These are phyloP conservation scores for Saccharomycopsis sp. DNA, from an alignment of 805 yeast species.

Conservation along the genomic window DNA sequence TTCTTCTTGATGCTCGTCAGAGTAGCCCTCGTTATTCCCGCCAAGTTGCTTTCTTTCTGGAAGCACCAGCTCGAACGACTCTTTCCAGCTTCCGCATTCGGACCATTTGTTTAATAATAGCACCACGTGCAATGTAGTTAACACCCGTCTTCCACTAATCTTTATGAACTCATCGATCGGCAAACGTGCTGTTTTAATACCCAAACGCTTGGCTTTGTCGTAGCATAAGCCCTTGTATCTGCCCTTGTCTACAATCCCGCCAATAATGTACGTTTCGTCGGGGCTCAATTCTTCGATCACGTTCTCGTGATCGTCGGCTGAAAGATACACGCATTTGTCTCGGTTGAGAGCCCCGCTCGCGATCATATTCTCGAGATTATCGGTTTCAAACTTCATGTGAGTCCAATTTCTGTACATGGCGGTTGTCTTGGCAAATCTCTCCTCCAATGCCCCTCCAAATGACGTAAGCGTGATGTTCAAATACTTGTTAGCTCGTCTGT, in stretches of 20 bases:
- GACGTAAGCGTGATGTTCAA: constrained; percentile 57
- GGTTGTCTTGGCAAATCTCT: constrained; percentile 59
- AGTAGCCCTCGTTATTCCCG: constrained; percentile 23
- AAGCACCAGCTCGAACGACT: constrained; percentile 77
- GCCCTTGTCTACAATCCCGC: constrained; percentile 95
- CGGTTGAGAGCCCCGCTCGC: constrained; percentile 28
- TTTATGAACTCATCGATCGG: constrained; percentile 85
- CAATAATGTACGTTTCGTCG: constrained; percentile 75
- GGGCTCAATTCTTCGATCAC: constrained; percentile 51
- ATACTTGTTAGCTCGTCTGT: constrained; percentile 50
- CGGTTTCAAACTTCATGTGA: constrained; percentile 44
- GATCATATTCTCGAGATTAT: constrained; percentile 30
- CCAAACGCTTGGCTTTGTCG: constrained; percentile 69
- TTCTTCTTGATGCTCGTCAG: constrained; percentile 4
- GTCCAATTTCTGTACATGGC: constrained; percentile 63
- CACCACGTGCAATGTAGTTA: constrained; percentile 94
- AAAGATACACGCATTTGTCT: constrained; percentile 54
- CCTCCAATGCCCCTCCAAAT: constrained; percentile 56
- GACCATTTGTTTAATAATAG: constrained; percentile 78
- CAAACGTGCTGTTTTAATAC: constrained; percentile 65
- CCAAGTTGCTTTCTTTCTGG: constrained; percentile 62
- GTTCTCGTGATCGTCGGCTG: constrained; percentile 79
- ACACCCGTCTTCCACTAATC: constrained; percentile 77
- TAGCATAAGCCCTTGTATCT: constrained; percentile 76
- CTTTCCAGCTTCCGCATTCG: constrained; percentile 75